A percentile compares a stretch with the other conserved stretches of the same genome.
These are phyloP conservation scores for Aspergillus jensenii DNA, from an alignment of 2,329 filamentous ascomycete species.

Conservation along the genomic window DNA sequence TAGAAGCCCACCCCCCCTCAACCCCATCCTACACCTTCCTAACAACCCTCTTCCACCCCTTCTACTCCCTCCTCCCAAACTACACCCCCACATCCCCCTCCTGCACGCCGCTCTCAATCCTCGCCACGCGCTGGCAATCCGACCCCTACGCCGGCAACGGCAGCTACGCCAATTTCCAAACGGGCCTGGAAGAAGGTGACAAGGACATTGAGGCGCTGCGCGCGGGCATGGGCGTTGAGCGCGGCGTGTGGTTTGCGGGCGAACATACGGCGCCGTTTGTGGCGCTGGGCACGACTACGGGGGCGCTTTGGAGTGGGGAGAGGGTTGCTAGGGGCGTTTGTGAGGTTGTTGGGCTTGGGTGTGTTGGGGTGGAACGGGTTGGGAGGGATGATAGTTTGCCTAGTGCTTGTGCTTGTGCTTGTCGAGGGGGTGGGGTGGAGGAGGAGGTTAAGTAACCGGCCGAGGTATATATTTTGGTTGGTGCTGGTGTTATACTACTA, in stretches of 20 bases:
- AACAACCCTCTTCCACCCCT: slow-evolving; percentile 70
- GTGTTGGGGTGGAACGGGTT: slow-evolving; percentile 18
- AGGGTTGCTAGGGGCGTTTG: slow-evolving; percentile 63
- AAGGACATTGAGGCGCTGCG: slow-evolving; percentile 66
- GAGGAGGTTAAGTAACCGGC: no score
- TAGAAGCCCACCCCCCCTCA: slow-evolving; percentile 30
- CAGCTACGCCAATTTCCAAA: slow-evolving; percentile 82
- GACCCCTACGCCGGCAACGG: slow-evolving; percentile 80
- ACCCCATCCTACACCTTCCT: slow-evolving; percentile 53
- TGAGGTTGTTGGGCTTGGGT: slow-evolving; percentile 25
- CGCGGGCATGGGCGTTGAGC: slow-evolving; percentile 49
- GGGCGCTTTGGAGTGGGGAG: slow-evolving; percentile 91
- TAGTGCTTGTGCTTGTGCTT: slow-evolving; percentile 18
- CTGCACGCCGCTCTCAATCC: slow-evolving; percentile 63
- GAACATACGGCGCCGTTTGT: slow-evolving; percentile 92
- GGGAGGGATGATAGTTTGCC: slow-evolving; percentile 35
- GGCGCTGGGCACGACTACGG: slow-evolving; percentile 82
- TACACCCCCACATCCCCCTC: slow-evolving; percentile 55
- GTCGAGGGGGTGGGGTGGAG: not conserved
- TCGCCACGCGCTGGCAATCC: slow-evolving; percentile 74
- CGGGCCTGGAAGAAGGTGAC: slow-evolving; percentile 69
- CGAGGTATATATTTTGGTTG: not conserved
- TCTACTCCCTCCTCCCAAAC: slow-evolving; percentile 71
- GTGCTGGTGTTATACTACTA: no score
- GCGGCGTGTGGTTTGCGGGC: slow-evolving; percentile 80